Evolutionary conservation across 225 moss, liverwort and hornwort species (phyloP), one percentile per base, ranked within the genome.

Genomic region (Sphagnum tenellum): DNA sequence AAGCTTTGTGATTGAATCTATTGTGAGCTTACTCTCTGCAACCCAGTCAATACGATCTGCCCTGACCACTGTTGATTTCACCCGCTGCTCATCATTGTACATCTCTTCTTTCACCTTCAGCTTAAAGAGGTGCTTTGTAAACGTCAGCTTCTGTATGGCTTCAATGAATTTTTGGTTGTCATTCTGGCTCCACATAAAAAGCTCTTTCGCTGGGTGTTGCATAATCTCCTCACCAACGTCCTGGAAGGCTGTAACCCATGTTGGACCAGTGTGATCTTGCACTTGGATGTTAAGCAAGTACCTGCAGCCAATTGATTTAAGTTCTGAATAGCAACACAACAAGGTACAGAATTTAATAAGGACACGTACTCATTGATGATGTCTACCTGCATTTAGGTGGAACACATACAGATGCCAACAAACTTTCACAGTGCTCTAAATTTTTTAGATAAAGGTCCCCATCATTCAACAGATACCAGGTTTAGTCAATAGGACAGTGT

Each of bases 171-270:
- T 83, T 9, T 87, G 89, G 62, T 88, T 80, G 56, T 98, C 90
- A 59, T 81, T 78, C 74, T 89, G 88, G 61, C 88, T 98, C 87
- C 86, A 90, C 69, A 66, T 29, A 56, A 78, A 88, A 2, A 98
- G 82, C 56, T 93, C 83, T 76, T 78, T 86, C 13, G 93, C 89
- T 69, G 73, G 56, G 58, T 87, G 81, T 57, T 78, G 80, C 70
- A 93, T 85, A 11, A 98, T 81, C 53, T 93, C 96, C 68, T 90
- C 83, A 69, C 90, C 96, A 3, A 83, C 81, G 48, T 98, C 96
- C 75, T 98, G 92, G 62, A 98, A 98, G 64, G 84, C 87, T 61
- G 83, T 98, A 46, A 98, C 67, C 96, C 96, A 98, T 45, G 96
- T 98, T 44, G 85, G 81, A 46, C 93, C 87, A 11, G 96, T 73